These are phyloP conservation scores for Nidularia pulvinata DNA, from an alignment of 768 basidiomycete species.

Conservation along the genomic window DNA sequence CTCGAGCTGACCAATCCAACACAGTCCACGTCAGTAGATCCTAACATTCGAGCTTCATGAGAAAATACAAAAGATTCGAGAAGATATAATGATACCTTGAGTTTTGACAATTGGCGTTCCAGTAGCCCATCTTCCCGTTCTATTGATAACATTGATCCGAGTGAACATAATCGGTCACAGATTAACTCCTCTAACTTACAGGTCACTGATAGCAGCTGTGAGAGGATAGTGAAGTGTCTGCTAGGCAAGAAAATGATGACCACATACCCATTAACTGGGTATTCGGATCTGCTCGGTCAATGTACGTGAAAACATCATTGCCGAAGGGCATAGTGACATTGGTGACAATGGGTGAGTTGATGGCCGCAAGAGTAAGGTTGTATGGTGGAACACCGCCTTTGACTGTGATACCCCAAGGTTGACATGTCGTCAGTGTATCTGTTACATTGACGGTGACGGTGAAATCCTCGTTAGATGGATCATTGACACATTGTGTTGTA, in stretches of 20 bases:
- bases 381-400: constrained; percentile 39
- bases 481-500: constrained; percentile 25
- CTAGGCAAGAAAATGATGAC: not conserved
- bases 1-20: constrained; percentile 18
- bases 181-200: constrained; percentile 23
- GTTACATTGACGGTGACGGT: constrained; percentile 33
- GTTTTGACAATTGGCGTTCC: constrained; percentile 17
- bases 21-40: constrained; percentile 26
- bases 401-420: constrained; percentile 37
- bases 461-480: constrained; percentile 18
- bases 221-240: constrained; percentile 1
- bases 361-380: constrained; percentile 28
- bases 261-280: constrained; percentile 33
- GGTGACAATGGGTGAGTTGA: constrained; percentile 28
- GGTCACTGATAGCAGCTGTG: constrained; percentile 34
- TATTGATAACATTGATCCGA: constrained; percentile 5
- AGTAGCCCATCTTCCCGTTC: constrained; percentile 25
- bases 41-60: constrained; percentile 2
- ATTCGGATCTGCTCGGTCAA: constrained; percentile 30
- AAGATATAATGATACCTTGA: constrained; percentile 3
- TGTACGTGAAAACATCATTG: constrained; percentile 31
- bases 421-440: constrained; percentile 29
- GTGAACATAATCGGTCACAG: not conserved
- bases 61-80: not conserved
- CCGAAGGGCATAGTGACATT: constrained; percentile 30